Conservation (phyloP, 257 asterid genomes). For the Marsdenia floribunda region DNA sequence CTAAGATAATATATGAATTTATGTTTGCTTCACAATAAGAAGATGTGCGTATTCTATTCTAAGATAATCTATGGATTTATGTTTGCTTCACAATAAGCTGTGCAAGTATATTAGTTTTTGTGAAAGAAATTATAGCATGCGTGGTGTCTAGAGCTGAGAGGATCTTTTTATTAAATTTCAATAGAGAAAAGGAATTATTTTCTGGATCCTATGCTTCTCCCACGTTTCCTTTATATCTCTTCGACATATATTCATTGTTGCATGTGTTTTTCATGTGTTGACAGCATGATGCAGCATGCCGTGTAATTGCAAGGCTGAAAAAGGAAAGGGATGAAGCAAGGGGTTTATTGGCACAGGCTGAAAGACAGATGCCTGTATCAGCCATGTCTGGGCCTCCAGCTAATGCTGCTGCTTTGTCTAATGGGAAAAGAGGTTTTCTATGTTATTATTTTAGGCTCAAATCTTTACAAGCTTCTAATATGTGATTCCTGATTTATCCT, state of each 20-base stretch:
- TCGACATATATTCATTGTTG: neutral
- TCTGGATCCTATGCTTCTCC: neutral
- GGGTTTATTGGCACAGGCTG: constrained; percentile 71
- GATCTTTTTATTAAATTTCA: neutral
- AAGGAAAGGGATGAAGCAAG: constrained; percentile 98
- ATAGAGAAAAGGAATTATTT: neutral
- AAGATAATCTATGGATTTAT: neutral
- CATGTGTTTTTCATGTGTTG: constrained; percentile 15
- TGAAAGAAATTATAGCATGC: neutral
- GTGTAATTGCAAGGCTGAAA: constrained; percentile 96
- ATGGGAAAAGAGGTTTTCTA: constrained; percentile 87
- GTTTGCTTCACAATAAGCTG: neutral
- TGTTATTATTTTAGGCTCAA: neutral
- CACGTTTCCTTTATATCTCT: neutral
- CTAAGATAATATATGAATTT: neutral
- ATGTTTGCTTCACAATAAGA: neutral
- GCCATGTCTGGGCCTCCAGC: constrained; percentile 35
- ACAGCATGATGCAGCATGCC: constrained; percentile 99
- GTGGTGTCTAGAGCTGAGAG: neutral
- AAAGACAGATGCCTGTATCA: constrained; percentile 71
- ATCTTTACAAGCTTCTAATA: neutral
- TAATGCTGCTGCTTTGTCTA: constrained; percentile 51
- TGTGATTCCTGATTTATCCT: constrained; percentile 19
- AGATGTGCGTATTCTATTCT: constrained; percentile 11
- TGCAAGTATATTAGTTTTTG: neutral